A percentile compares a stretch with the other conserved stretches of the same genome.
These are phyloP conservation scores for Eucommia ulmoides DNA, from an alignment of 257 asterid species.

Conservation along the genomic window DNA sequence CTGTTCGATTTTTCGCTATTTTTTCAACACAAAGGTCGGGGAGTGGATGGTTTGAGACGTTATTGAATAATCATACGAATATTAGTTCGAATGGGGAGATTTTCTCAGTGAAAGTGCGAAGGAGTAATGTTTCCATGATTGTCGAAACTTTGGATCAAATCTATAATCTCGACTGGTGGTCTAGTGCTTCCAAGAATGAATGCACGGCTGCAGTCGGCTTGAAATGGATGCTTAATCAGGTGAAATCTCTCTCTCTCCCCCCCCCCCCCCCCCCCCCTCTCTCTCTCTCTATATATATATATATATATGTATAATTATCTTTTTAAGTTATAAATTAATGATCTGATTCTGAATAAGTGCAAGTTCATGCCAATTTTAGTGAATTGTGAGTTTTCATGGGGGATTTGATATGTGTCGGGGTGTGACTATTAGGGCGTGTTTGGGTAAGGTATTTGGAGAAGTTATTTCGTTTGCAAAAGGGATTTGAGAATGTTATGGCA, in stretches of 20 bases:
- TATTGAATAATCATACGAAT: constrained; percentile 69
- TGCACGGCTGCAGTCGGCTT: constrained; percentile 98
- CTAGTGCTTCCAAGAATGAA: constrained; percentile 93
- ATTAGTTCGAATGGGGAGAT: constrained; percentile 92
- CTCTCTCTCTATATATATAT: too few relatives aligned
- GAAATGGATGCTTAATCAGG: constrained; percentile 99
- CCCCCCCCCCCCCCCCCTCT: too few relatives aligned
- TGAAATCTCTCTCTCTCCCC: constrained; percentile 22
- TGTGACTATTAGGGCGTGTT: too few relatives aligned
- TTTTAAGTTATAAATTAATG: too few relatives aligned
- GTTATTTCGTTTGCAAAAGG: too few relatives aligned
- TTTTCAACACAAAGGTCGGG: constrained; percentile 91
- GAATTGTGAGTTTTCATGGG: too few relatives aligned
- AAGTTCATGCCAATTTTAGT: too few relatives aligned
- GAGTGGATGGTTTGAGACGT: constrained; percentile 94
- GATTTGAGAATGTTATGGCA: too few relatives aligned
- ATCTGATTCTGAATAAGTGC: too few relatives aligned
- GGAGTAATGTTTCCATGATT: constrained; percentile 54
- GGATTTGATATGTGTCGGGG: too few relatives aligned
- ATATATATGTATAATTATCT: too few relatives aligned
- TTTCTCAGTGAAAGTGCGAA: constrained; percentile 71
- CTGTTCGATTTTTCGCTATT: constrained; percentile 73
- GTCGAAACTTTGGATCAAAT: constrained; percentile 63
- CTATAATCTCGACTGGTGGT: constrained; percentile 71
- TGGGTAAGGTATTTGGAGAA: too few relatives aligned